Conservation (phyloP, 2,329 filamentous ascomycete species). For the Penicillium sp. region DNA sequence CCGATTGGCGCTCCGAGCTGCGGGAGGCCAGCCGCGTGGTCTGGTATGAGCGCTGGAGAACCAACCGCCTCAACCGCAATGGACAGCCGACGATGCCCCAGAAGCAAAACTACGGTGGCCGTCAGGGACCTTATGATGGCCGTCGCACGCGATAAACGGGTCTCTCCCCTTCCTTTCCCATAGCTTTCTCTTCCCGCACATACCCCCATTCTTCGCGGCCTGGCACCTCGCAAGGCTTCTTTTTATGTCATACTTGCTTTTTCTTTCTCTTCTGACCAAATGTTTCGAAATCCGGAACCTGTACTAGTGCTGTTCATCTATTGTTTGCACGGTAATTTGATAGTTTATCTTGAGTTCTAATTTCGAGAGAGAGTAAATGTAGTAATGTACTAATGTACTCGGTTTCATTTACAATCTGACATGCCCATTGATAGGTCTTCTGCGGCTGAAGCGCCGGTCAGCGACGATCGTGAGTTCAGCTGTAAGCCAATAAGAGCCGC, state of each 20-base stretch:
- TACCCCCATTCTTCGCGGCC: conserved; percentile 23
- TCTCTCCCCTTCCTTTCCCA: conserved; percentile 5
- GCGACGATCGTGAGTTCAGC: background rate
- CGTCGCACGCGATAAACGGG: conserved; percentile 25
- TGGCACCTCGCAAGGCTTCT: conserved; percentile 13
- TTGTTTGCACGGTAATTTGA: conserved; percentile 5
- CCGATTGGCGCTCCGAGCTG: conserved; percentile 87
- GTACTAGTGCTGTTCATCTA: conserved; percentile 6
- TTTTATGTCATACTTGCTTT: conserved; percentile 7
- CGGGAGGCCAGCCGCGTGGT: conserved; percentile 85
- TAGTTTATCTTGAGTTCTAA: background rate
- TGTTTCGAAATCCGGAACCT: conserved; percentile 1
- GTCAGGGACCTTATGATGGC: conserved; percentile 30
- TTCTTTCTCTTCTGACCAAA: conserved; percentile 9
- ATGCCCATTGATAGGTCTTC: background rate
- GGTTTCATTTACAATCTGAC: background rate
- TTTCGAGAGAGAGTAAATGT: background rate
- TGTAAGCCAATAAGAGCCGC: conserved; percentile 5
- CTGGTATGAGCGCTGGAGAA: conserved; percentile 97
- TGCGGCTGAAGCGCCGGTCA: conserved; percentile 3
- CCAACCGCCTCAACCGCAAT: conserved; percentile 44
- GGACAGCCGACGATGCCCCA: conserved; percentile 19
- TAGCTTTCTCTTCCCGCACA: conserved; percentile 27
- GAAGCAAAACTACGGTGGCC: conserved; percentile 29
- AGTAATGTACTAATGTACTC: background rate